These are phyloP conservation scores for Cryptosporidium ryanae DNA, from an alignment of 169 alveolate genomes.

Conservation along the genomic window DNA sequence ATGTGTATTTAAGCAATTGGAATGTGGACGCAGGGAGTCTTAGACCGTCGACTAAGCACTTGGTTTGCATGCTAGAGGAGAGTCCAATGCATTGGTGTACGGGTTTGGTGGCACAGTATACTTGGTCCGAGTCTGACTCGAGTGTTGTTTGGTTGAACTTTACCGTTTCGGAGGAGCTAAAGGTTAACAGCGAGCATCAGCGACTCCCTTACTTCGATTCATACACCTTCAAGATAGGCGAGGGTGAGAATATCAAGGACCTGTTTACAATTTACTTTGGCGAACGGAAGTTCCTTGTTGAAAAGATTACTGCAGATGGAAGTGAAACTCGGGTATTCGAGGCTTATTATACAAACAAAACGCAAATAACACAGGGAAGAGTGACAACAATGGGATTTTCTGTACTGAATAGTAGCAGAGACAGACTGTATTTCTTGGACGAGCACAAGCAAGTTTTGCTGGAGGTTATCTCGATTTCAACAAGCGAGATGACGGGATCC, in stretches of 20 bases:
- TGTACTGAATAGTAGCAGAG: neutral
- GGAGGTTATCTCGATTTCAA: neutral
- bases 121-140: neutral
- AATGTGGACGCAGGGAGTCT: neutral
- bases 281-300: neutral
- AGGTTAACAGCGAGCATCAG: neutral
- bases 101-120: constrained; percentile 36
- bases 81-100: constrained; percentile 29
- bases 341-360: constrained; percentile 30
- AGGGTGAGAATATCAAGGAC: neutral
- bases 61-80: constrained; percentile 11
- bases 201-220: constrained; percentile 5
- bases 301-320: neutral
- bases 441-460: neutral
- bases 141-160: constrained; percentile 46
- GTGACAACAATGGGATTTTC: neutral
- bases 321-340: too few species aligned
- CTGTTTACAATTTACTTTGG: constrained; percentile 14
- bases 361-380: neutral
- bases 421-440: neutral
- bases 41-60: constrained; percentile 29
- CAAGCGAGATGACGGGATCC: neutral
- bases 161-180: constrained; percentile 1
- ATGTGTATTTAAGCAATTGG: constrained; percentile 51
- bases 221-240: constrained; percentile 3